These are phyloP conservation scores for Meyerozyma carpophila DNA, from an alignment of 1,139 yeast genomes.

Conservation along the genomic window DNA sequence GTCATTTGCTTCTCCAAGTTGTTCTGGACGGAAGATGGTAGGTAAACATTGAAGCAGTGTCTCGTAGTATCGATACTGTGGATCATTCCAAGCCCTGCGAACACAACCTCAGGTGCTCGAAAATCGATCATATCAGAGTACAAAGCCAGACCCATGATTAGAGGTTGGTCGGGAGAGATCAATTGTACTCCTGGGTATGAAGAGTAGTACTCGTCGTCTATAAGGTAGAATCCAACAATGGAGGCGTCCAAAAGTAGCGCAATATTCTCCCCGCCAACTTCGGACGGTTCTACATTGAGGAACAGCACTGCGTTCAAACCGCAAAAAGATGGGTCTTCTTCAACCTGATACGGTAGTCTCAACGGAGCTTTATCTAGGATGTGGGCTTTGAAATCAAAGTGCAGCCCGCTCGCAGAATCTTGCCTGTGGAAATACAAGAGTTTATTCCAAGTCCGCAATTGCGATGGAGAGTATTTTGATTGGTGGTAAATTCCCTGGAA, in stretches of 20 bases:
- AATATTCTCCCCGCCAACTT: constrained; percentile 34
- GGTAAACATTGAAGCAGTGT: constrained; percentile 48
- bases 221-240: constrained; percentile 43
- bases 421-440: constrained; percentile 49
- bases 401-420: constrained; percentile 4
- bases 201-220: constrained; percentile 11
- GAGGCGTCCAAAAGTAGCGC: constrained; percentile 47
- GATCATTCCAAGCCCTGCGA: constrained; percentile 43
- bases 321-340: constrained; percentile 10
- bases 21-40: constrained; percentile 35
- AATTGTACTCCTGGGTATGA: background rate
- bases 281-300: constrained; percentile 23
- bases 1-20: constrained; percentile 9
- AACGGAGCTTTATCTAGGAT: constrained; percentile 44
- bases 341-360: constrained; percentile 37
- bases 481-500: constrained; percentile 26
- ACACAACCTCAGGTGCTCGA: constrained; percentile 11
- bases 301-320: constrained; percentile 36
- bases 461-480: constrained; percentile 37
- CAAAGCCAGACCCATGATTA: background rate
- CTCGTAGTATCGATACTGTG: constrained; percentile 54
- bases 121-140: constrained; percentile 6
- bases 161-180: background rate
- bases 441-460: constrained; percentile 46
- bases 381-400: constrained; percentile 46